Base-by-base conservation (phyloP, 2,329 filamentous ascomycete genomes). In the Fusarium kyushuense region DNA sequence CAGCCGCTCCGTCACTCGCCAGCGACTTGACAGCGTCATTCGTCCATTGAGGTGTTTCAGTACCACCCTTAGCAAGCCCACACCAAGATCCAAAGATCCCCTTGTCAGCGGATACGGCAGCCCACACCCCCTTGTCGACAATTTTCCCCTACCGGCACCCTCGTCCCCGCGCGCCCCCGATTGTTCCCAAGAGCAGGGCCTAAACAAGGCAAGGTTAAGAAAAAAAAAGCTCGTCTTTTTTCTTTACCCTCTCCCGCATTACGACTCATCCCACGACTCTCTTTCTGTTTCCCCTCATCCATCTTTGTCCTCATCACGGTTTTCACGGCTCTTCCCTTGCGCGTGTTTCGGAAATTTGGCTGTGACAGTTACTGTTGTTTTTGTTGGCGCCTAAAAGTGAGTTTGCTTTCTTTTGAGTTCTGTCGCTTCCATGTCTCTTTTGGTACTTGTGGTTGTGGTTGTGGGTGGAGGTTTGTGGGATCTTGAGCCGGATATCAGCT, bases 301-400 rank as follows among this genome's bases (percentile, higher is more conserved):
- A 70, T 70, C 67, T 75, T 70, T 71, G 72, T 74, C 72, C 74
- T 74, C 76, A 76, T 78, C 77, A 78, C 78, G 76, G 72, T 79
- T 79, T 76, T 77, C 76, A 77, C 76, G 76, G 75, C 80, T 82
- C 79, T 83, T 83, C 82, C 80, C 79, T 81, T 81, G 76, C 79
- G 79, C 79, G 78, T 80, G 77, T 80, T 81, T 80, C 78, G 78
- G 77, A 78, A 77, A 72, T 74, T 80, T 79, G 77, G 76, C 78
- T 79, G 74, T 79, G 76, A 79, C 74, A 77, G 75, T 79, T 79
- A 78, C 77, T 78, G 76, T 79, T 79, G 79, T 81, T 83, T 79
- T 83, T 83, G 78, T 79, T 80, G 82, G 82, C 82, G 82, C 82
- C 78, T 79, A 84, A 85, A 84, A 84, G 83, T 85, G 78, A 84